Evolutionary conservation across 2,329 filamentous ascomycete genomes (phyloP), one percentile per base, ranked within the genome.

Genomic region (Microsporum canis): DNA sequence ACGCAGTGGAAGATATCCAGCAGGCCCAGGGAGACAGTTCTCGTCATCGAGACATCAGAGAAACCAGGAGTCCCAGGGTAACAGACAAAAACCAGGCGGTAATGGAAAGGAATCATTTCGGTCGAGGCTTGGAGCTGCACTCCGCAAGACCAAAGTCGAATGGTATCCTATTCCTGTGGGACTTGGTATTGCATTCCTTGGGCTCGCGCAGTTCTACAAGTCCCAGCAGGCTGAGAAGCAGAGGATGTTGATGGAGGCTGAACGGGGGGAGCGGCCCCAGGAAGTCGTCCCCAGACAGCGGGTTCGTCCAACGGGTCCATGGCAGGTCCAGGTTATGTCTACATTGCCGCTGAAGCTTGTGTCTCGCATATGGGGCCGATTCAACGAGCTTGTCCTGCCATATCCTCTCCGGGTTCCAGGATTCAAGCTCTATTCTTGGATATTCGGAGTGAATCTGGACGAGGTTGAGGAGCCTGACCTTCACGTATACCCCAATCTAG

Each of bases 301-400:
- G 62, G 84, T 95, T 69, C 82, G 88, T 41, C 90, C 89, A 1
- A 88, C 89, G 61, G 91, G 91, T 31, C 90, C 91, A 73, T 96
- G 91, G 89, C 89, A 92, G 71, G 89, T 96, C 58, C 88, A 91
- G 71, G 83, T 96, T 72, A 95, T 96, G 88, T 95, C 90, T 5
- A 95, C 90, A 1, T 78, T 96, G 63, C 91, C 91, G 38, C 79
- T 96, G 64, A 96, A 96, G 77, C 91, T 89, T 39, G 82, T 96
- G 51, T 96, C 91, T 38, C 84, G 91, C 55, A 71, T 95, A 65
- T 96, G 91, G 91, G 91, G 91, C 41, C 84, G 81, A 58, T 95
- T 96, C 78, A 96, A 96, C 73, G 91, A 95, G 72, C 77, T 96
- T 56, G 85, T 85, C 8, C 88, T 96, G 41, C 91, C 91, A 0